These are phyloP conservation scores for Avena eriantha DNA, from an alignment of 176 grass and related monocot species.

Conservation along the genomic window DNA sequence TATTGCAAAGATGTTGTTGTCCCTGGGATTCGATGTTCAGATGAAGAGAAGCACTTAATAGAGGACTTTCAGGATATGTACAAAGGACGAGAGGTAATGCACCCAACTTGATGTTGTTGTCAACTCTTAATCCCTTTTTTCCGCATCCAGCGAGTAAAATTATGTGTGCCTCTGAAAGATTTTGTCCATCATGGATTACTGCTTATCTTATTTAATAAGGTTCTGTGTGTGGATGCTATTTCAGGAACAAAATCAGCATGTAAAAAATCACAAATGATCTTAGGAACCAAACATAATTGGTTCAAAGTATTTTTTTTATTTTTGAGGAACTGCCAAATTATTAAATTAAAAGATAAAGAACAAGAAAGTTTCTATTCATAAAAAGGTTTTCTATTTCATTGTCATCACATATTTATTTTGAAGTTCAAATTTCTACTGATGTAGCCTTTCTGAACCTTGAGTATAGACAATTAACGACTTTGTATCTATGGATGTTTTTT, in stretches of 20 bases:
- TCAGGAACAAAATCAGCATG: not conserved
- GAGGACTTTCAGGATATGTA: conserved; percentile 65
- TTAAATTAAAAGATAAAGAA: not conserved
- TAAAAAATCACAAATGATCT: not conserved
- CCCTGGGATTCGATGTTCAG: conserved; percentile 57
- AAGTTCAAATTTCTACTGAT: not conserved
- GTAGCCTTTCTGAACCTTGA: not conserved
- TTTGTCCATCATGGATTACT: not conserved
- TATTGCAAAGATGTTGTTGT: conserved; percentile 71
- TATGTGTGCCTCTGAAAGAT: not conserved
- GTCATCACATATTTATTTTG: not conserved
- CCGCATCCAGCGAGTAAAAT: not conserved
- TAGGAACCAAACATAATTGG: not conserved
- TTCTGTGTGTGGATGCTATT: not conserved
- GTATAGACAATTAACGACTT: not conserved
- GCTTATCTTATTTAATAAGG: conserved; percentile 10
- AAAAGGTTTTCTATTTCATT: not conserved
- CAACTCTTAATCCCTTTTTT: not conserved
- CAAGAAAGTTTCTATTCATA: conserved; percentile 8
- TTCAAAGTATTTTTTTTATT: not conserved
- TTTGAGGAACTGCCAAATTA: not conserved
- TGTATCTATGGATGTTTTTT: not conserved
- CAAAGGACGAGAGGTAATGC: conserved; percentile 62
- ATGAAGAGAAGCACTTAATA: conserved; percentile 58
- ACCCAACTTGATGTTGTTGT: conserved; percentile 3